These are phyloP conservation scores for Coemansia sp. DNA, from an alignment of 192 early-diverging fungal species.

Conservation along the genomic window DNA sequence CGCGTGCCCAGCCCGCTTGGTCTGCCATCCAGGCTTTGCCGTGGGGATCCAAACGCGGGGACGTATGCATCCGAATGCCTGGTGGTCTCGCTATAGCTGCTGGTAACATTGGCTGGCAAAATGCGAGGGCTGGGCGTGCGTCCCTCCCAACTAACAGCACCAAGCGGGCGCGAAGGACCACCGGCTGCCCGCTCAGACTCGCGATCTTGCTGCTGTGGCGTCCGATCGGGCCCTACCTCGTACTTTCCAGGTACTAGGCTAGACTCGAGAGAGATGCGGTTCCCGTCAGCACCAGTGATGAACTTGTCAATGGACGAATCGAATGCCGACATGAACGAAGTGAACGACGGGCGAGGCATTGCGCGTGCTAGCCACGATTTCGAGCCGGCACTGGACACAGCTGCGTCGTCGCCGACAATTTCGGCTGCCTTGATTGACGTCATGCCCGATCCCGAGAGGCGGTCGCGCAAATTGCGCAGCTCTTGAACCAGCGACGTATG, in stretches of 20 bases:
- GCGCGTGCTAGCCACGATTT: constrained; percentile 59
- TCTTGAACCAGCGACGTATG: constrained; percentile 68
- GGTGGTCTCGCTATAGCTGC: constrained; percentile 5
- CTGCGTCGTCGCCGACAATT: constrained; percentile 27
- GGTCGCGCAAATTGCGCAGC: constrained; percentile 71
- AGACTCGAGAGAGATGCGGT: constrained; percentile 25
- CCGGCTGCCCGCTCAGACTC: constrained; percentile 3
- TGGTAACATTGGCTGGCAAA: background rate
- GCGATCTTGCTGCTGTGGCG: constrained; percentile 4
- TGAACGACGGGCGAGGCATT: constrained; percentile 51
- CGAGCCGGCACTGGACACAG: constrained; percentile 37
- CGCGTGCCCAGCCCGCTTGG: constrained; percentile 5
- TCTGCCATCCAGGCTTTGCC: constrained; percentile 33
- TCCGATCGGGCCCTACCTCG: constrained; percentile 34
- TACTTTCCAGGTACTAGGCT: constrained; percentile 23
- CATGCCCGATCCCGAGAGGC: constrained; percentile 55
- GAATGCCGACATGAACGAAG: constrained; percentile 56
- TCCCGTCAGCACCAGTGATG: constrained; percentile 60
- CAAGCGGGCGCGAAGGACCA: constrained; percentile 18
- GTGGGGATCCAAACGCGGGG: constrained; percentile 19
- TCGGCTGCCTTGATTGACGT: constrained; percentile 39
- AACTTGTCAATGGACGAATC: constrained; percentile 63
- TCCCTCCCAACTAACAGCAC: constrained; percentile 13
- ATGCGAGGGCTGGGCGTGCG: constrained; percentile 17
- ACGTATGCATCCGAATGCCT: constrained; percentile 7